Percentiles rank a stretch among this genome's conserved stretches.
phyloP scores from a whole-genome alignment of 495 filamentous ascomycete genomes.

The Penicillium pancosmium region DNA sequence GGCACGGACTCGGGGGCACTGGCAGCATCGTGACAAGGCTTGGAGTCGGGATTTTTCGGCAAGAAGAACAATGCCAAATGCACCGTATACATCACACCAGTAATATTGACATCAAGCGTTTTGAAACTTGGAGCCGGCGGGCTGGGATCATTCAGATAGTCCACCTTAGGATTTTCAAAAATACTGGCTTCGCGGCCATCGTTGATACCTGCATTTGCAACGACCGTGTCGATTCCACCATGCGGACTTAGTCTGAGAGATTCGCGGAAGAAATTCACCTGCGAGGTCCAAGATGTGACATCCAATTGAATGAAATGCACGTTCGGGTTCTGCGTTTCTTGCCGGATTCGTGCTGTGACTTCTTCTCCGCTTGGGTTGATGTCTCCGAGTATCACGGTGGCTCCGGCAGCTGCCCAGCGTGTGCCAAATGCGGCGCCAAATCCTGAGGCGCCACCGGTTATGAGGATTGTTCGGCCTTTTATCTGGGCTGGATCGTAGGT shows the following conservation, averaged over 20 bases:
- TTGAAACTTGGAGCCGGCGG: slow-evolving; percentile 17
- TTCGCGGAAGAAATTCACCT: slow-evolving; percentile 17
- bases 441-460: slow-evolving; percentile 14
- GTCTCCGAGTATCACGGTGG: slow-evolving; percentile 15
- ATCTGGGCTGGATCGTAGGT: slow-evolving; percentile 9
- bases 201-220: slow-evolving; percentile 18
- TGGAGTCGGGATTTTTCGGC: slow-evolving; percentile 14
- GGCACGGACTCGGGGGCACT: not conserved
- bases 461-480: slow-evolving; percentile 13
- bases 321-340: slow-evolving; percentile 14
- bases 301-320: slow-evolving; percentile 19
- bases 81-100: slow-evolving; percentile 18
- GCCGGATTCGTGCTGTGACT: slow-evolving; percentile 14
- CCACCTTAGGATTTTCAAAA: slow-evolving; percentile 13
- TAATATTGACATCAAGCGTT: slow-evolving; percentile 16
- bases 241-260: slow-evolving; percentile 10
- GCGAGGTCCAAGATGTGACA: slow-evolving; percentile 17
- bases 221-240: slow-evolving; percentile 18
- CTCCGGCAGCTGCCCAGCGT: slow-evolving; percentile 16
- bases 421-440: slow-evolving; percentile 11
- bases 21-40: not conserved
- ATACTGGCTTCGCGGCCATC: slow-evolving; percentile 2
- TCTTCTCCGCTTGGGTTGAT: slow-evolving; percentile 15
- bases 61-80: slow-evolving; percentile 16
- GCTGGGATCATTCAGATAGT: slow-evolving; percentile 17